phyloP scores from a whole-genome alignment of 2,329 filamentous ascomycete genomes.

The Paecilomyces fulvus region DNA sequence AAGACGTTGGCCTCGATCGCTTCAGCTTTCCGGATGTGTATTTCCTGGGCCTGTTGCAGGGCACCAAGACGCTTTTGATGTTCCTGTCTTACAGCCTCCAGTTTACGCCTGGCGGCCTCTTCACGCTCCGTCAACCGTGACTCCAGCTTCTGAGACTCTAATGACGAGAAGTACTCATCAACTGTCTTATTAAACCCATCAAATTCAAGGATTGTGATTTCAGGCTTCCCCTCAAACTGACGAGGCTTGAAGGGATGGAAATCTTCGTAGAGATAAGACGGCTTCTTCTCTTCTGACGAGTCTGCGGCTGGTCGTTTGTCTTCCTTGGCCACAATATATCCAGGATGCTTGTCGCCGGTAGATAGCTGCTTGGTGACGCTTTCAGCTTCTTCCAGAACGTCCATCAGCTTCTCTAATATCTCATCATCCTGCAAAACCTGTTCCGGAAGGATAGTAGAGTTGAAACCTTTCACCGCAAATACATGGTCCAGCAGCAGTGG shows the following conservation, averaged over 20 bases:
- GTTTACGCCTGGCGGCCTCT: constrained; percentile 68
- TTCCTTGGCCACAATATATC: constrained; percentile 77
- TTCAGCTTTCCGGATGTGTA: constrained; percentile 80
- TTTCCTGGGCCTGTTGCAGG: constrained; percentile 67
- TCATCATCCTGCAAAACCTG: constrained; percentile 60
- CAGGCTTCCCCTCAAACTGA: constrained; percentile 63
- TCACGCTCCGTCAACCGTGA: constrained; percentile 76
- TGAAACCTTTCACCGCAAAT: constrained; percentile 60
- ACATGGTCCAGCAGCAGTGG: constrained; percentile 83
- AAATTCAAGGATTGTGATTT: constrained; percentile 63
- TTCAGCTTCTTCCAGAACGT: constrained; percentile 61
- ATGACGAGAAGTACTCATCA: constrained; percentile 93
- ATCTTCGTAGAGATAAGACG: constrained; percentile 70
- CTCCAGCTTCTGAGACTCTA: constrained; percentile 88
- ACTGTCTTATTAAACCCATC: constrained; percentile 86
- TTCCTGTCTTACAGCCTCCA: constrained; percentile 75
- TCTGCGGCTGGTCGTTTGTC: constrained; percentile 26
- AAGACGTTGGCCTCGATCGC: constrained; percentile 87
- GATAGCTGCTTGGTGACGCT: constrained; percentile 62
- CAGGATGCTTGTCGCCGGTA: constrained; percentile 56
- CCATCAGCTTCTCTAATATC: constrained; percentile 58
- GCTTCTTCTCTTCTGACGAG: constrained; percentile 32
- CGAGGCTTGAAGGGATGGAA: constrained; percentile 86
- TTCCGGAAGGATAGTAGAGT: constrained; percentile 58
- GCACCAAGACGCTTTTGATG: constrained; percentile 79